These are phyloP conservation scores for Aspergillus pseudoterreus DNA, from an alignment of 2,329 filamentous ascomycete genomes.

Conservation along the genomic window DNA sequence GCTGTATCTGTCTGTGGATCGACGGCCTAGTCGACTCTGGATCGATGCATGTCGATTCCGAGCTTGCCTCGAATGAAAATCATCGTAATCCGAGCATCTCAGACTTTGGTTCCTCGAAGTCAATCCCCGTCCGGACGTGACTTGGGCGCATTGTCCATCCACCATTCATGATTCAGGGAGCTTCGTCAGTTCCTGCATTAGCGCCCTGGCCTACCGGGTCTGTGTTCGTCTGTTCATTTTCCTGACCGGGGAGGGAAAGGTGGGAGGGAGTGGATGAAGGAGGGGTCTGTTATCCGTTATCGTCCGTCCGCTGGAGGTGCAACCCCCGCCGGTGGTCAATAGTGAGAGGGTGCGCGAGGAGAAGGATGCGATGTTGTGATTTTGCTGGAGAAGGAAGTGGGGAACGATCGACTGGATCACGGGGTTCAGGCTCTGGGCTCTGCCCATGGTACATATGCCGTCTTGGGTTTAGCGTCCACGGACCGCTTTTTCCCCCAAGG, in stretches of 20 bases:
- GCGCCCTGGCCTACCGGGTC: slow-evolving; percentile 15
- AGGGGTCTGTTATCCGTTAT: background rate
- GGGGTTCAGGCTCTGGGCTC: background rate
- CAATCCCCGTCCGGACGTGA: background rate
- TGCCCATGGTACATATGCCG: background rate
- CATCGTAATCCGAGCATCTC: background rate
- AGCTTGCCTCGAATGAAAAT: background rate
- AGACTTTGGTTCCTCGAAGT: background rate
- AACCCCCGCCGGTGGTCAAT: background rate
- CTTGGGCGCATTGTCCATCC: background rate
- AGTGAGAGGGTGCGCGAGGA: slow-evolving; percentile 4
- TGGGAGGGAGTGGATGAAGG: background rate
- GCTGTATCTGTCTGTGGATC: background rate
- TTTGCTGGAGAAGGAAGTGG: background rate
- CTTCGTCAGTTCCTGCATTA: slow-evolving; percentile 37
- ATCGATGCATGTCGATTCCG: background rate
- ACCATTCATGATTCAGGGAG: slow-evolving; percentile 12
- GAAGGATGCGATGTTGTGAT: background rate
- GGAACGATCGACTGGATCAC: background rate
- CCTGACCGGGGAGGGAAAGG: background rate
- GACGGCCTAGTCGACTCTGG: background rate
- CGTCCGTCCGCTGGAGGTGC: background rate
- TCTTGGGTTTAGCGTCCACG: slow-evolving; percentile 4
- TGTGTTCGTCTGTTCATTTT: slow-evolving; percentile 10
- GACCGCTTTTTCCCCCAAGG: slow-evolving; percentile 6